Evolutionary conservation across 139 green algal species (phyloP).

Genomic region (Micractinium sp.): DNA sequence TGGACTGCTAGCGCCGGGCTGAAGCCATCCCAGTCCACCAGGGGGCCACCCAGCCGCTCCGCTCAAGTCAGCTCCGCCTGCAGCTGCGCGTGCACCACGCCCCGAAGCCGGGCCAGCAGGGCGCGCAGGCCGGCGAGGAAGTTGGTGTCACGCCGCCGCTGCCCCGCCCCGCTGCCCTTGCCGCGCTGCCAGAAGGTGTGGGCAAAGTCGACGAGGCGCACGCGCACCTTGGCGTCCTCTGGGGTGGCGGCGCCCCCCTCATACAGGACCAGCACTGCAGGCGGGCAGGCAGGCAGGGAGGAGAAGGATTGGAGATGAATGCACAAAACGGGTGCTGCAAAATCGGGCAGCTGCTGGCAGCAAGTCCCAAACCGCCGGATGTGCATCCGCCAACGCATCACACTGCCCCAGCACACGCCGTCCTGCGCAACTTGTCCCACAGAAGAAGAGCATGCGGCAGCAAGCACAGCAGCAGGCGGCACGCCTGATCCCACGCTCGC

Average conservation of each 20-base stretch:
- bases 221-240: conserved; percentile 33
- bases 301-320: neutral
- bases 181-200: conserved; percentile 73
- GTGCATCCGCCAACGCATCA: too few relatives aligned
- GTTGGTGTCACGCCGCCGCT: conserved; percentile 65
- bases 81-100: conserved; percentile 17
- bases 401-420: neutral
- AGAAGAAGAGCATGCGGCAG: neutral
- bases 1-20: too few relatives aligned
- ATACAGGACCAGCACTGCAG: conserved; percentile 30
- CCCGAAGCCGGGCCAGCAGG: conserved; percentile 45
- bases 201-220: conserved; percentile 89
- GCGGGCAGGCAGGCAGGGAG: neutral
- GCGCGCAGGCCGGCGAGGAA: conserved; percentile 68
- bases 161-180: too few relatives aligned
- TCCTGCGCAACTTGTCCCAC: neutral
- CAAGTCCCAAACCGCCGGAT: too few relatives aligned
- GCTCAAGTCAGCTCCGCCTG: neutral
- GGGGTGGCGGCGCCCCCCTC: neutral
- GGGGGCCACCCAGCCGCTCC: too few relatives aligned
- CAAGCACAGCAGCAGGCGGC: too few relatives aligned
- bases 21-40: too few relatives aligned
- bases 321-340: too few relatives aligned
- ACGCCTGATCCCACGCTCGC: too few relatives aligned
- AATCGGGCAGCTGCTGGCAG: too few relatives aligned